Evolutionary conservation across 2,329 filamentous ascomycete species (phyloP).

Genomic region (Coleophoma crateriformis): DNA sequence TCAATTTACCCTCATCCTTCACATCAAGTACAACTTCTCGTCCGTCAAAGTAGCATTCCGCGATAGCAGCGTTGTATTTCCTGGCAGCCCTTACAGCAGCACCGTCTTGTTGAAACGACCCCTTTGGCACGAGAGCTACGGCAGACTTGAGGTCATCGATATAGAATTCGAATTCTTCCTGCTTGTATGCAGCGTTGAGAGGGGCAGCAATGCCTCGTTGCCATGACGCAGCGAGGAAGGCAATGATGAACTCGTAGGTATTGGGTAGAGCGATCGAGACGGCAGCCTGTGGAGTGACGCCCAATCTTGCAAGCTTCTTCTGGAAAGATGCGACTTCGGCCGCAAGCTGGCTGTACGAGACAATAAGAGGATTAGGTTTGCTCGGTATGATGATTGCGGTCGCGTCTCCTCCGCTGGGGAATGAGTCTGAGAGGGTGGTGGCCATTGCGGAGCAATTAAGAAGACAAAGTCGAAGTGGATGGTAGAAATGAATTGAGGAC

Average conservation of each 20-base stretch:
- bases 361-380: slow-evolving; percentile 52
- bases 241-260: slow-evolving; percentile 82
- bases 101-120: slow-evolving; percentile 59
- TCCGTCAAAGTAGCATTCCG: slow-evolving; percentile 77
- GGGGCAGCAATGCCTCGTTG: slow-evolving; percentile 80
- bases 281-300: slow-evolving; percentile 61
- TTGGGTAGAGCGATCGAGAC: slow-evolving; percentile 82
- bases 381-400: slow-evolving; percentile 71
- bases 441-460: slow-evolving; percentile 12
- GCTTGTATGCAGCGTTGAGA: slow-evolving; percentile 84
- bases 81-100: slow-evolving; percentile 71
- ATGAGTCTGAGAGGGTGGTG: slow-evolving; percentile 50
- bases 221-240: slow-evolving; percentile 81
- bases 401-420: slow-evolving; percentile 42
- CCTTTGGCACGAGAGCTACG: slow-evolving; percentile 69
- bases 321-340: slow-evolving; percentile 67
- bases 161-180: slow-evolving; percentile 88
- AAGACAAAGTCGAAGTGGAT: no score
- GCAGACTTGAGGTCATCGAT: slow-evolving; percentile 82
- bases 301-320: slow-evolving; percentile 68
- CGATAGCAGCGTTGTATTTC: slow-evolving; percentile 78
- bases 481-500: no score
- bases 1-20: slow-evolving; percentile 67
- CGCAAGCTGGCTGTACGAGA: slow-evolving; percentile 64
- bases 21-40: slow-evolving; percentile 70